Conservation (phyloP, 306 rosid species). For the Cucurbita pepo region DNA sequence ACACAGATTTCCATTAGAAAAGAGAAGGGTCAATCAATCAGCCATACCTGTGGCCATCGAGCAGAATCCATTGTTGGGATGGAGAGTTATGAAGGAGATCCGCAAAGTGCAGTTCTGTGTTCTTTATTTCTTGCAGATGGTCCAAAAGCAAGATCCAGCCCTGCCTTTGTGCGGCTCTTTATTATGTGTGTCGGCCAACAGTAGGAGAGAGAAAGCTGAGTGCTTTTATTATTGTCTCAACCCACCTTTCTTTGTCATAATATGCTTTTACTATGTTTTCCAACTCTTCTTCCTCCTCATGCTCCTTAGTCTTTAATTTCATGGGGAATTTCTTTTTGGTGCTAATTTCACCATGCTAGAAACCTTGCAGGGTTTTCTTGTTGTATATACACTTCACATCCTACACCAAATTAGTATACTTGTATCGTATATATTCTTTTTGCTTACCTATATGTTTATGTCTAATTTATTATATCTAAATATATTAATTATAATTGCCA, state of each 20-base stretch:
- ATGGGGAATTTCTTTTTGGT: background rate
- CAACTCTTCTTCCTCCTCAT: slow-evolving; percentile 10
- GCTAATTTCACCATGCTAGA: background rate
- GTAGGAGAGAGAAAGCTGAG: slow-evolving; percentile 18
- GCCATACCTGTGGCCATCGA: slow-evolving; percentile 95
- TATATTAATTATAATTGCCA: background rate
- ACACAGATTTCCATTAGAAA: background rate
- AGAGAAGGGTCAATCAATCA: slow-evolving; percentile 9
- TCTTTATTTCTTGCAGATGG: slow-evolving; percentile 19
- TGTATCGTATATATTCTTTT: background rate
- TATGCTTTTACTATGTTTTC: slow-evolving; percentile 2
- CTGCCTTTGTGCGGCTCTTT: slow-evolving; percentile 35
- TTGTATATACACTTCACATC: background rate
- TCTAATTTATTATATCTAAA: background rate
- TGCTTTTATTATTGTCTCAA: slow-evolving; percentile 29
- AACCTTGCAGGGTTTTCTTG: too few relatives aligned
- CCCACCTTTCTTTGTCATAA: slow-evolving; percentile 6
- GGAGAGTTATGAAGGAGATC: slow-evolving; percentile 31
- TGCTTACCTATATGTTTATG: background rate
- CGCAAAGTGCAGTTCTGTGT: slow-evolving; percentile 19
- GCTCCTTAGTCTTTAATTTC: too few relatives aligned
- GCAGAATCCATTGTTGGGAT: slow-evolving; percentile 51
- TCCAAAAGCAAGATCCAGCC: slow-evolving; percentile 36
- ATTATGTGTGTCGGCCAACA: slow-evolving; percentile 76
- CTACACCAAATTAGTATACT: background rate